These are phyloP conservation scores for Cladophialophora exuberans DNA, from an alignment of 2,329 filamentous ascomycete species.

Conservation along the genomic window DNA sequence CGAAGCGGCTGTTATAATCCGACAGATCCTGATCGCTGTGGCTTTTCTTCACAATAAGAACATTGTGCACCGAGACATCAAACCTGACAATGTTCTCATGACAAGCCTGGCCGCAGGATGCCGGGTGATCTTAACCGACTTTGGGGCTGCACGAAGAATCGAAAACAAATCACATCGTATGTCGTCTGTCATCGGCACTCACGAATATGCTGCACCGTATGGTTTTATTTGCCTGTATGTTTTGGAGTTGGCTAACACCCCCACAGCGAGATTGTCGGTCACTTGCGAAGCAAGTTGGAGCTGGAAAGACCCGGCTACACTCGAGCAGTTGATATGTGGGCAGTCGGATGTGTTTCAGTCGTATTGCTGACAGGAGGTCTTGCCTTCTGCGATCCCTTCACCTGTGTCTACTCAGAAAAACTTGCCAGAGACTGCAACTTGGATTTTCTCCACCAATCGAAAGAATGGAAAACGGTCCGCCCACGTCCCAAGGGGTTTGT, in stretches of 20 bases:
- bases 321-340: constrained; percentile 65
- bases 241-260: constrained; percentile 8
- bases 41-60: constrained; percentile 59
- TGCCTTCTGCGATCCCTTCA: constrained; percentile 47
- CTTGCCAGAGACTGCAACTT: constrained; percentile 48
- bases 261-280: constrained; percentile 34
- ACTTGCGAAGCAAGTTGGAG: constrained; percentile 26
- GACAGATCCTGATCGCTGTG: constrained; percentile 61
- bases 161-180: constrained; percentile 47
- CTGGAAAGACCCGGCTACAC: constrained; percentile 47
- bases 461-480: constrained; percentile 48
- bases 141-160: constrained; percentile 56
- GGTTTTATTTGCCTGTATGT: constrained; percentile 34
- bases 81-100: constrained; percentile 67
- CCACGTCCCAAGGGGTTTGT: constrained; percentile 57
- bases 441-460: constrained; percentile 46
- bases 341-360: constrained; percentile 59
- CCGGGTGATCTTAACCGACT: constrained; percentile 63
- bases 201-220: constrained; percentile 63
- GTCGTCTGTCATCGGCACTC: constrained; percentile 59
- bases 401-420: constrained; percentile 35
- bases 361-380: constrained; percentile 56
- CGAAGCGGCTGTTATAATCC: constrained; percentile 57
- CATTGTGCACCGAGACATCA: constrained; percentile 65
- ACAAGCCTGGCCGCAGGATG: constrained; percentile 54